phyloP scores from a whole-genome alignment of 495 filamentous ascomycete genomes.

The Copromyces sp. region DNA sequence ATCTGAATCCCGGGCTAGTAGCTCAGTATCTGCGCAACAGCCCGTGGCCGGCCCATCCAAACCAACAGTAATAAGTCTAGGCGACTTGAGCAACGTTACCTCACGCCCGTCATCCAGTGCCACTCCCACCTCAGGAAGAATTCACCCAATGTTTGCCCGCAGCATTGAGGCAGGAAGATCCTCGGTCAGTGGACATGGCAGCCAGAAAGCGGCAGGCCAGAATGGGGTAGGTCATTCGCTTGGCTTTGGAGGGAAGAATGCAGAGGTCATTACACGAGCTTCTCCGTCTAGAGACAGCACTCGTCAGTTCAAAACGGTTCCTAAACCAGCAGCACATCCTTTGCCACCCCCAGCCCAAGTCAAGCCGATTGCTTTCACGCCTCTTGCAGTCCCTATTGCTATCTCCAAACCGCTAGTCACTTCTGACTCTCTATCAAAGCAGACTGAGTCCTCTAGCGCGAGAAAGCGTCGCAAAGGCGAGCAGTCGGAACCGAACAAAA shows the following conservation, averaged over 20 bases:
- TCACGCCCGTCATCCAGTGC: background rate
- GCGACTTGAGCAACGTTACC: background rate
- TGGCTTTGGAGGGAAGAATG: background rate
- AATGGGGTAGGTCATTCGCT: background rate
- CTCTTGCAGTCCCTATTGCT: background rate
- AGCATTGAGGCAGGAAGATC: background rate
- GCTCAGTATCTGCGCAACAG: background rate
- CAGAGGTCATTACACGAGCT: background rate
- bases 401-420: background rate
- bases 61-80: background rate
- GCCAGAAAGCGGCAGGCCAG: background rate
- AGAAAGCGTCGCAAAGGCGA: background rate
- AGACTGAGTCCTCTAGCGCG: background rate
- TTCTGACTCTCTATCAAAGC: background rate
- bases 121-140: background rate
- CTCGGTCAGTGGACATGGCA: background rate
- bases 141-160: background rate
- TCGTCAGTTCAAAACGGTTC: background rate
- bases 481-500: slow-evolving; percentile 1
- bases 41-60: background rate
- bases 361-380: background rate
- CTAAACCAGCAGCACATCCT: background rate
- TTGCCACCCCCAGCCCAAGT: background rate
- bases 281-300: background rate
- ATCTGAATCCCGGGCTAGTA: background rate